Conservation (phyloP, 1,284 basidiomycete genomes). For the Moesziomyces antarcticus region DNA sequence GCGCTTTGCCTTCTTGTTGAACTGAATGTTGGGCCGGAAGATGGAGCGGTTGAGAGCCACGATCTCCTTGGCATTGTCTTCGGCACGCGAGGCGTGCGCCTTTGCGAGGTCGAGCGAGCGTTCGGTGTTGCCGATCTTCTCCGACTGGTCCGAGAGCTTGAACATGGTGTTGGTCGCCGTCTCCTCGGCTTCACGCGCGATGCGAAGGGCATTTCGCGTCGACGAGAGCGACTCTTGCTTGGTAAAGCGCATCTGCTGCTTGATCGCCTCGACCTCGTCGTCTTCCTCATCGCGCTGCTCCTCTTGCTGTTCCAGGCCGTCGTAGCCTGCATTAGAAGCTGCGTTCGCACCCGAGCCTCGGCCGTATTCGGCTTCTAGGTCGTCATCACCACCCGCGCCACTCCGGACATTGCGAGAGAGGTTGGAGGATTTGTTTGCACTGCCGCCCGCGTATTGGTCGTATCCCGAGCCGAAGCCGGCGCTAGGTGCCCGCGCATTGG, state of each 20-base stretch:
- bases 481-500: conserved; percentile 48
- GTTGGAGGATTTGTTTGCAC: conserved; percentile 23
- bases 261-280: conserved; percentile 95
- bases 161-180: conserved; percentile 86
- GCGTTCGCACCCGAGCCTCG: conserved; percentile 30
- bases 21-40: conserved; percentile 74
- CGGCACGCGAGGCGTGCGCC: conserved; percentile 86
- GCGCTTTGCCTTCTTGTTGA: conserved; percentile 79
- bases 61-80: conserved; percentile 92
- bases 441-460: conserved; percentile 38
- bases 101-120: conserved; percentile 94
- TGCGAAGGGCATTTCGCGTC: conserved; percentile 89
- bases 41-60: conserved; percentile 94
- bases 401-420: conserved; percentile 27
- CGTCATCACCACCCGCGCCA: conserved; percentile 34
- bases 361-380: conserved; percentile 65
- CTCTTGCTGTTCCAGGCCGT: conserved; percentile 56
- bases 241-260: conserved; percentile 86
- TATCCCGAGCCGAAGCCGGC: conserved; percentile 50
- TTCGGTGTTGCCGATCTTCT: conserved; percentile 87
- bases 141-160: conserved; percentile 85
- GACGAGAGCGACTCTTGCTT: conserved; percentile 94
- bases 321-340: conserved; percentile 31
- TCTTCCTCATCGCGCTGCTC: conserved; percentile 79
- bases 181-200: conserved; percentile 95